These are phyloP conservation scores for Solanum hybrid DNA, from an alignment of 305 asterid species.

Conservation along the genomic window DNA sequence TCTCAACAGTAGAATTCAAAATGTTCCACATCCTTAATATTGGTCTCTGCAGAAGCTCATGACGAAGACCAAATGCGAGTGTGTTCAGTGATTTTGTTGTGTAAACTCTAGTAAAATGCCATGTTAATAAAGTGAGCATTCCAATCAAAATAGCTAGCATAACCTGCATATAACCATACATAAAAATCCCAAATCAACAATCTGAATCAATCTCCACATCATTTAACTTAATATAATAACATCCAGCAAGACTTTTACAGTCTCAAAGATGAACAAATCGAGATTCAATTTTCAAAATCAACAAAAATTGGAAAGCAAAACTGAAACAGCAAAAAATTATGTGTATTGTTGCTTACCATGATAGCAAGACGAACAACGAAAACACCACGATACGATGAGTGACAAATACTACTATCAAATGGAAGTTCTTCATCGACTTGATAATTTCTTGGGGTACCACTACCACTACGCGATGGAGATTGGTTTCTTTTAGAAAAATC, in stretches of 20 bases:
- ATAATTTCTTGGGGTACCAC: slow-evolving; percentile 17
- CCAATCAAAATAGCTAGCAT: slow-evolving; percentile 89
- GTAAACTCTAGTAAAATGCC: slow-evolving; percentile 86
- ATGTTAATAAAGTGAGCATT: slow-evolving; percentile 68
- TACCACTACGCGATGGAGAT: slow-evolving; percentile 20
- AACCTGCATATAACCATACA: slow-evolving; percentile 38
- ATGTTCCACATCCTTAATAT: slow-evolving; percentile 83
- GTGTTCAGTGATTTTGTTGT: slow-evolving; percentile 64
- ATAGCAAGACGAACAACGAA: slow-evolving; percentile 86
- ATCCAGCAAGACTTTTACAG: background rate
- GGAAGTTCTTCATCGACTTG: slow-evolving; percentile 55
- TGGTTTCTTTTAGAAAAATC: slow-evolving; percentile 18
- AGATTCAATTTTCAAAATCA: background rate
- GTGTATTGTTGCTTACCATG: slow-evolving; percentile 34
- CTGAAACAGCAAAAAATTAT: background rate
- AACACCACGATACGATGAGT: slow-evolving; percentile 68
- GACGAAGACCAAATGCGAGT: slow-evolving; percentile 75
- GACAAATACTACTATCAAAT: slow-evolving; percentile 44
- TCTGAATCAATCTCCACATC: background rate
- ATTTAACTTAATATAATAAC: background rate
- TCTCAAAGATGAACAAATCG: background rate
- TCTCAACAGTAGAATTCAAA: slow-evolving; percentile 72
- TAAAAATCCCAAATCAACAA: background rate
- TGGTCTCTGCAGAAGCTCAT: slow-evolving; percentile 80
- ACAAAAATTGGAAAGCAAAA: background rate